Base-by-base conservation (phyloP, 352 stramenopile species). In the Phytopythium helicoides region DNA sequence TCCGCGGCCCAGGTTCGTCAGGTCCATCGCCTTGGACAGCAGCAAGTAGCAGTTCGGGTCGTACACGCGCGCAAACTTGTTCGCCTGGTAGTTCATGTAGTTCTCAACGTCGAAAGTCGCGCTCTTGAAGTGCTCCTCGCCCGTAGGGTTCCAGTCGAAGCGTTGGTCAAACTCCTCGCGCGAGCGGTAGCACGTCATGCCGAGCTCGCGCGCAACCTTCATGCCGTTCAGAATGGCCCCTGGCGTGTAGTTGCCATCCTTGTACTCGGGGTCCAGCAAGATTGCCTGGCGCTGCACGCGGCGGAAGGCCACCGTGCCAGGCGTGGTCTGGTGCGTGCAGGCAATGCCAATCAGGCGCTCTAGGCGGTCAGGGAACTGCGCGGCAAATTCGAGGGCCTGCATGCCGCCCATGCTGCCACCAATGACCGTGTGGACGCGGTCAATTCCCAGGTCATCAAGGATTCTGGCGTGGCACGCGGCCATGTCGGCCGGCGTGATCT, bases 61-160 rank as follows among this genome's bases (percentile, higher is more conserved):
- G 52, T 84, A 95, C 19, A 82, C 53, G 9, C 81, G 81, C 23
- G 85, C 84, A 49, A 96, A 96, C 58, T 94, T 94, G 56, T 62
- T 78, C 31, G 78, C 86, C 57, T 96, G 82, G 67, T 96, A 92
- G 53, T 92, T 77, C 84, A 96, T 92, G 76, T 96, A 96, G 47
- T 70, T 86, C 66, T 96, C 87, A 0, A 96, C 84, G 26, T 96
- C 87, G 41, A 96, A 96, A 12, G 82, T 94, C 14, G 75, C 54
- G n/a, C 70, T 68, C 55, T 80, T 85, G 49, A 92, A 92, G 37
- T 92, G 71, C 59, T 73, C 73, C 14, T 64, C 62, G 3, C 79
- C 81, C 4, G 70, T 89, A 0, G 85, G 85, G 45, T 91, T 85
- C 87, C 86, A 96, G 62, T 95, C 78, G 56, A 96, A 96, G 4